A percentile compares a stretch with the other conserved stretches of the same genome.
Conservation (phyloP, 2,329 filamentous ascomycete genomes). For the Helminthosporium solani region DNA sequence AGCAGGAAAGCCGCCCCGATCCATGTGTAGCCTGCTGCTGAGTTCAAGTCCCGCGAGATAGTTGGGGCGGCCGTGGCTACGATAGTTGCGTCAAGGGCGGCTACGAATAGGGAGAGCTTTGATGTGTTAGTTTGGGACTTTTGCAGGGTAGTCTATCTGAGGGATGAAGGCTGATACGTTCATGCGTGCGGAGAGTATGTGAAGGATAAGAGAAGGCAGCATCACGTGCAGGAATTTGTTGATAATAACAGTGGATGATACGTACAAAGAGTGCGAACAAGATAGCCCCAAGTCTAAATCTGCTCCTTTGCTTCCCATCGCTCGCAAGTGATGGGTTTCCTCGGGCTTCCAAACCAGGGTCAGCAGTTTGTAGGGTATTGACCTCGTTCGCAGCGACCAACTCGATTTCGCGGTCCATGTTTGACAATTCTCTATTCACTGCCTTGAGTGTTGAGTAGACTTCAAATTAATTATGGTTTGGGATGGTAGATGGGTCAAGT, state of each 20-base stretch:
- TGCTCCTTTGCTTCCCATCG: constrained; percentile 23
- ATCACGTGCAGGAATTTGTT: too few relatives aligned
- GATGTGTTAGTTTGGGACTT: background rate
- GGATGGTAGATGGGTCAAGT: too few relatives aligned
- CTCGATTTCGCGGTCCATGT: constrained; percentile 18
- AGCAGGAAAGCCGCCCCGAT: constrained; percentile 74
- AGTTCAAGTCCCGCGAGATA: constrained; percentile 64
- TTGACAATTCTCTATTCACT: too few relatives aligned
- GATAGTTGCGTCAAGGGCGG: constrained; percentile 56
- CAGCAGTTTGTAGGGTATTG: background rate
- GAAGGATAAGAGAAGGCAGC: background rate
- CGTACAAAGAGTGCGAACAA: constrained; percentile 37
- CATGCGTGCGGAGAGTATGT: background rate
- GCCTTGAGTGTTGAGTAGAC: too few relatives aligned
- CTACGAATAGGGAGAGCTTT: constrained; percentile 44
- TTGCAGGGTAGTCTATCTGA: too few relatives aligned
- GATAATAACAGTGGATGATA: constrained; percentile 1
- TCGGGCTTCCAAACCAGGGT: constrained; percentile 2
- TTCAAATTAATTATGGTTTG: too few relatives aligned
- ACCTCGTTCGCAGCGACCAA: constrained; percentile 8
- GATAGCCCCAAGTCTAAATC: constrained; percentile 29
- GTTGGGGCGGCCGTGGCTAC: constrained; percentile 67
- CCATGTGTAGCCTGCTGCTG: constrained; percentile 73
- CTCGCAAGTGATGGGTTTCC: constrained; percentile 6
- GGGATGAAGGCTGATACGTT: background rate